These are phyloP conservation scores for Ogataea populi-albae DNA, from an alignment of 805 yeast genomes.

Conservation along the genomic window DNA sequence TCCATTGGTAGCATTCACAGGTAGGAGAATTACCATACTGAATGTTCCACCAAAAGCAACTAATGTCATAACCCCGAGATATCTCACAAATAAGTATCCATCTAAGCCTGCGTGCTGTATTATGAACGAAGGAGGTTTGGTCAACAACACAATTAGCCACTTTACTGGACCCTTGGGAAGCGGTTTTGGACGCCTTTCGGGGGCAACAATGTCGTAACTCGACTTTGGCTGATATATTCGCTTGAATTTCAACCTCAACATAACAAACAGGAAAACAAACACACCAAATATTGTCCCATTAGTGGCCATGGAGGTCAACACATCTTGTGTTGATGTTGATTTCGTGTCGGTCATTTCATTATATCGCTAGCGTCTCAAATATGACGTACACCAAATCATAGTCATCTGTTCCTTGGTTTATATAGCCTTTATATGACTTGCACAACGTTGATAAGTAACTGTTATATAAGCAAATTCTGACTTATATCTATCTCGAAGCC, in stretches of 20 bases:
- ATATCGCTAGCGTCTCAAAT: neutral
- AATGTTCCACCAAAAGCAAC: constrained; percentile 56
- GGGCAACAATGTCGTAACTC: constrained; percentile 53
- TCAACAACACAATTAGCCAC: constrained; percentile 66
- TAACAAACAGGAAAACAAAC: constrained; percentile 59
- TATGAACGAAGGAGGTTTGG: constrained; percentile 69
- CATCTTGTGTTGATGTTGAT: constrained; percentile 66
- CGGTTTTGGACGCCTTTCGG: constrained; percentile 68
- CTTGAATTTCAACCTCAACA: constrained; percentile 62
- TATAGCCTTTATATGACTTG: no score
- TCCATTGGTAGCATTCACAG: constrained; percentile 76
- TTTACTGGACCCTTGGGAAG: constrained; percentile 63
- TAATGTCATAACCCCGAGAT: constrained; percentile 54
- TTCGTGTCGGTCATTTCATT: constrained; percentile 26
- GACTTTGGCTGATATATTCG: constrained; percentile 86
- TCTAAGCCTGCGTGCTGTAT: constrained; percentile 90
- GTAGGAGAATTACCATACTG: constrained; percentile 69
- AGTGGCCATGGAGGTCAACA: constrained; percentile 65
- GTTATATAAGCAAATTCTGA: no score
- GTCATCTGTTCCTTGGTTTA: no score
- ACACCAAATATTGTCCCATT: constrained; percentile 65
- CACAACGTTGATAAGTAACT: no score
- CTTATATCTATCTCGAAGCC: no score
- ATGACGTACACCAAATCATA: constrained; percentile 1
- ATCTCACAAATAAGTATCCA: constrained; percentile 87